Evolutionary conservation across 345 rosid species (phyloP).

Genomic region (Eutrema yunnanense): DNA sequence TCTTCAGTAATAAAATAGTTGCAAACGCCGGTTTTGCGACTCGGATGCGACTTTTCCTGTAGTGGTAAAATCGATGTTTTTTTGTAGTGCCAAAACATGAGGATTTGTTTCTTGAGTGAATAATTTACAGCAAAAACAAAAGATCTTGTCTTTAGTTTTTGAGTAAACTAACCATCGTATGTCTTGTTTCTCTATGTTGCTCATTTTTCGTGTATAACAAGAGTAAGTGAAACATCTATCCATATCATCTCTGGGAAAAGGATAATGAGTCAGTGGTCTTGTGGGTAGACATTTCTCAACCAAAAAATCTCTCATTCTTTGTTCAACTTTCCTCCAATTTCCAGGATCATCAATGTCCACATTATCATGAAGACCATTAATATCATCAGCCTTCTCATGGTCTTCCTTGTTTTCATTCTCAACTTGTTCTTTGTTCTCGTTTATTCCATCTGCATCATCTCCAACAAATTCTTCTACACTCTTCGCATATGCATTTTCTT

Average conservation of each 20-base stretch:
- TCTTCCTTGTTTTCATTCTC: not conserved
- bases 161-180: too few species aligned
- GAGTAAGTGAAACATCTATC: not conserved
- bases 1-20: too few species aligned
- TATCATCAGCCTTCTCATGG: not conserved
- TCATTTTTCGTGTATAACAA: not conserved
- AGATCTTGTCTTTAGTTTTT: too few species aligned
- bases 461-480: not conserved
- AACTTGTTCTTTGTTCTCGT: not conserved
- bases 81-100: too few species aligned
- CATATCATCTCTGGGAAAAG: not conserved
- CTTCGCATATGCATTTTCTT: not conserved
- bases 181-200: too few species aligned
- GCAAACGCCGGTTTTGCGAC: too few species aligned
- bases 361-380: not conserved
- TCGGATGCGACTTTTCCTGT: too few species aligned
- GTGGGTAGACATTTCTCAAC: conserved; percentile 1
- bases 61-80: too few species aligned
- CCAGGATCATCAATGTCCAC: not conserved
- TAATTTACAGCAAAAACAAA: too few species aligned
- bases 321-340: not conserved
- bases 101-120: too few species aligned
- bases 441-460: not conserved
- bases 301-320: not conserved
- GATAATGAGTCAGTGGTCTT: not conserved